Evolutionary conservation across 2,329 filamentous ascomycete species (phyloP), one percentile per base, ranked within the genome.

Genomic region (Erysiphe pulchra): DNA sequence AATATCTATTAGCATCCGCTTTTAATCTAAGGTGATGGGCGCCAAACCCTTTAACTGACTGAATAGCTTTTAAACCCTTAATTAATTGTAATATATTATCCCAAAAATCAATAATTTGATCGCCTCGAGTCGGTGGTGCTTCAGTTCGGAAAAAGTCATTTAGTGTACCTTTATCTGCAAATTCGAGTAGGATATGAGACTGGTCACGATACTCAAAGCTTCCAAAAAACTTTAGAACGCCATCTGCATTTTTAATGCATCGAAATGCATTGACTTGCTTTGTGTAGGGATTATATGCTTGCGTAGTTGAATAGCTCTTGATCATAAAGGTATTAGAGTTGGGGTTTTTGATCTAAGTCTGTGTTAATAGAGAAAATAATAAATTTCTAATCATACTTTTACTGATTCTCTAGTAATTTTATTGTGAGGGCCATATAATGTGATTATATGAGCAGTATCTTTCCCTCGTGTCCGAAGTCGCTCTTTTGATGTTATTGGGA

Each of bases 151-250:
- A 57, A 45, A 53, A 61, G 7, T 59, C 47, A 36, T 60, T 53
- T 3, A 63, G 49, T 4, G 53, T 56, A 2, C 60, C 59, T 17
- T 51, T 46, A 34, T 61, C 54, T 2, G 60, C 60, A 50, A 55
- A 60, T 47, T 62, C 59, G 4, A 63, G 52, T 7, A 62, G 44
- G 5, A 61, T 52, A 47, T 61, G 57, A 47, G 42, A 57, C 4
- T 47, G 50, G 16, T 54, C 48, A 10, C 50, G 48, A 38, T 59
- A 54, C 13, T 46, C 52, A 42, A 51, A 56, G 46, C 49, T 52
- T 10, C 54, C 54, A 46, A 49, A 54, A 48, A 55, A 58, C 4
- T 46, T 45, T 16, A 60, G 54, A 10, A 61, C 51, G 44, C 49
- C 52, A 4, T 51, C 42, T 4, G 43, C 46, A 16, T 53, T 41